Percentiles rank a stretch among this genome's conserved stretches.
These are phyloP conservation scores for Fusarium solani-melongenae DNA, from an alignment of 2,329 filamentous ascomycete species.

Conservation along the genomic window DNA sequence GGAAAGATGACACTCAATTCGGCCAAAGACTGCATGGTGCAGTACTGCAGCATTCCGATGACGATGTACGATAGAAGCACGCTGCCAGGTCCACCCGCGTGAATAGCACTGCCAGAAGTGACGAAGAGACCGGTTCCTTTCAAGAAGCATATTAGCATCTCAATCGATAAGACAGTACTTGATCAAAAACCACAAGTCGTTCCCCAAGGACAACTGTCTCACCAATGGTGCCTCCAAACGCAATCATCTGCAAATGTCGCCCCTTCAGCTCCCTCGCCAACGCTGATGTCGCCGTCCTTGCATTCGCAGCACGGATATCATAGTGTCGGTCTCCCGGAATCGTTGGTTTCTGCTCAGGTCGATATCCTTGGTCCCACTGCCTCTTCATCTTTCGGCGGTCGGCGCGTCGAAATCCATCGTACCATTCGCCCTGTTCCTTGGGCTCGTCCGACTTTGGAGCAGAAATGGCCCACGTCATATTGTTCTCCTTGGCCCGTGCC, in stretches of 20 bases:
- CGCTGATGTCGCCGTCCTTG: slow-evolving; percentile 80
- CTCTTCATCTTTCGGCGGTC: slow-evolving; percentile 31
- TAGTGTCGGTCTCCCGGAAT: slow-evolving; percentile 56
- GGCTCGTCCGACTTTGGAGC: slow-evolving; percentile 9
- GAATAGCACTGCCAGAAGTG: slow-evolving; percentile 79
- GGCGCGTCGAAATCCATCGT: slow-evolving; percentile 37
- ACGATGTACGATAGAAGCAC: slow-evolving; percentile 80
- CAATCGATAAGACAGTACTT: neutral
- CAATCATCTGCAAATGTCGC: slow-evolving; percentile 96
- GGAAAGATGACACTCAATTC: slow-evolving; percentile 93
- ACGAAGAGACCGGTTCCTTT: slow-evolving; percentile 88
- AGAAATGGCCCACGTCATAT: slow-evolving; percentile 25
- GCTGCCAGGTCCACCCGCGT: slow-evolving; percentile 80
- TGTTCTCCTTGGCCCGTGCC: slow-evolving; percentile 9
- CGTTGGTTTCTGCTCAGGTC: slow-evolving; percentile 21
- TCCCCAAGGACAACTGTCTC: slow-evolving; percentile 31
- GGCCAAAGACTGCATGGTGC: slow-evolving; percentile 89
- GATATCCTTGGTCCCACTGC: slow-evolving; percentile 22
- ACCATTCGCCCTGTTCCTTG: slow-evolving; percentile 31
- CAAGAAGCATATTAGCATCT: neutral
- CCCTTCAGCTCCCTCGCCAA: slow-evolving; percentile 83
- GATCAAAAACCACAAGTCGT: neutral
- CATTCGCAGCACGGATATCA: slow-evolving; percentile 67
- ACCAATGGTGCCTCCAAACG: slow-evolving; percentile 92
- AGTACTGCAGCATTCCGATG: slow-evolving; percentile 89